Evolutionary conservation across 2,329 filamentous ascomycete species (phyloP).

Genomic region (Cladosporium sp.): DNA sequence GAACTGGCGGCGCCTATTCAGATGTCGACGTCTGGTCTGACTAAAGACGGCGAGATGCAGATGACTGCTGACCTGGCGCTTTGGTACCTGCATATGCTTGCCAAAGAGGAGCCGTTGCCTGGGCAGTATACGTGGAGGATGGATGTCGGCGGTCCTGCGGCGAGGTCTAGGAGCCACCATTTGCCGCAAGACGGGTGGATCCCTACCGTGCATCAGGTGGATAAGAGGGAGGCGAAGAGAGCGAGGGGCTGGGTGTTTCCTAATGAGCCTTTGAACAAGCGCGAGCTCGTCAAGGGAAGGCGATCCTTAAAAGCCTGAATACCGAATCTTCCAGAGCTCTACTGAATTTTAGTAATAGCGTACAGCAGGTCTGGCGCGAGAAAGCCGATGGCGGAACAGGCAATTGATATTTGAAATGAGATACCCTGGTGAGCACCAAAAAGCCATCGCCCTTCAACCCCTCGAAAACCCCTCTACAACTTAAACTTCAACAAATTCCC

Average conservation of each 20-base stretch:
- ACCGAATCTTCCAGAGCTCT: too few relatives aligned
- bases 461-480: slow-evolving; percentile 43
- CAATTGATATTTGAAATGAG: background rate
- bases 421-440: background rate
- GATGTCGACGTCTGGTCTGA: slow-evolving; percentile 38
- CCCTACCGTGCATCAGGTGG: slow-evolving; percentile 62
- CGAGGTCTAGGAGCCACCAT: slow-evolving; percentile 64
- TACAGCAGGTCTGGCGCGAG: slow-evolving; percentile 12
- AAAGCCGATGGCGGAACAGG: background rate
- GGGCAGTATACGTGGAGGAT: slow-evolving; percentile 58
- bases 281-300: slow-evolving; percentile 60
- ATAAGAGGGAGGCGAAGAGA: slow-evolving; percentile 71
- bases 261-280: slow-evolving; percentile 64
- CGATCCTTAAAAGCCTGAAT: slow-evolving; percentile 3
- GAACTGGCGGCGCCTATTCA: slow-evolving; percentile 61
- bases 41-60: slow-evolving; percentile 37
- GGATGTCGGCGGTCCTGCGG: slow-evolving; percentile 69
- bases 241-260: slow-evolving; percentile 69
- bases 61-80: slow-evolving; percentile 68
- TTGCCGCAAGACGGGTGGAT: slow-evolving; percentile 69
- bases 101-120: slow-evolving; percentile 53
- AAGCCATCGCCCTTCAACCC: background rate
- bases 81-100: slow-evolving; percentile 71
- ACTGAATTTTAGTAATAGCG: slow-evolving; percentile 18
- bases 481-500: slow-evolving; percentile 64